Base-by-base conservation (phyloP, 225 moss, liverwort and hornwort species). In the Antitrichia curtipendula region DNA sequence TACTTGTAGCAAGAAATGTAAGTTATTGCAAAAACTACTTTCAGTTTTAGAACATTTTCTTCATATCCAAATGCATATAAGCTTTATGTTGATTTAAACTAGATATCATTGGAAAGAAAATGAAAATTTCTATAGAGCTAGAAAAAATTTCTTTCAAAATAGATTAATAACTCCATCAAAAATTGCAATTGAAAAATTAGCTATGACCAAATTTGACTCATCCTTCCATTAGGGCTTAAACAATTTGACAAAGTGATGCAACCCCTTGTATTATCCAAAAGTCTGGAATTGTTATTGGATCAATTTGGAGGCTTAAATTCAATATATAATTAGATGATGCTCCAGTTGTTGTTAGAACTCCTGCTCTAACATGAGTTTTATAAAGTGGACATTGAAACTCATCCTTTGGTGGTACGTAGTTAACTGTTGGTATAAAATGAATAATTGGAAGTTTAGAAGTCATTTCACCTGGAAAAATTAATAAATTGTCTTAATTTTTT, bases 271-370 rank as follows among this genome's bases (percentile, higher is more conserved):
- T 86, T 16, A 98, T 89, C 98, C 98, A 98, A 89, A 95, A 98
- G 81, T 95, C 95, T 0, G 98, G 96, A 20, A 71, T 89, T 18
- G 98, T 98, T 8, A 64, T 16, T 22, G 97, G 95, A 83, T 97
- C 95, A 73, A 98, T 93, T 41, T 78, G 29, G 12, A 98, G 89
- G 89, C 98, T 98, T 29, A 97, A 86, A 12, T 97, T 96, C 40
- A 98, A 56, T 63, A 98, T 94, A n/a, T 97, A 98, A 68, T 98
- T 98, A 4, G 98, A 98, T 24, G 98, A 98, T 19, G 98, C 98
- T 73, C 98, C 97, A 0, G 98, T 97, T 2, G 98, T 98, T 38
- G 98, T 98, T 20, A 98, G 50, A 23, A 98, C 96, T 54, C 98
- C 98, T 8, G 98, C 97, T 91, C 97, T 85, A 7, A 96, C 90